phyloP scores from a whole-genome alignment of 805 yeast species.

The Saccharomyces mikatae region DNA sequence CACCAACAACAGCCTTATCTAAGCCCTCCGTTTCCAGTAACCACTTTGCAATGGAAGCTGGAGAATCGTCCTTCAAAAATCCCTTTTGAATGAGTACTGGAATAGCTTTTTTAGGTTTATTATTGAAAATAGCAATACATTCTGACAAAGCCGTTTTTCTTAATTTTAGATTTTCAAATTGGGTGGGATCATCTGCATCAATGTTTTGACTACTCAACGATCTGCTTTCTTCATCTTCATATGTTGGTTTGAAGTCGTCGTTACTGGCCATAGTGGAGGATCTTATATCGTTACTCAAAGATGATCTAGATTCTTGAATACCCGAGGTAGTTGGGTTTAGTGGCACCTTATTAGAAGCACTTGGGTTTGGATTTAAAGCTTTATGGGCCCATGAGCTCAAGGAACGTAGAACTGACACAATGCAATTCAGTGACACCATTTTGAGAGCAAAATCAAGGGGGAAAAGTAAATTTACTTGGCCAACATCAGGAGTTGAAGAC shows the following conservation, averaged over 20 bases:
- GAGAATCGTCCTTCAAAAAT: slow-evolving; percentile 53
- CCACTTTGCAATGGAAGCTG: slow-evolving; percentile 67
- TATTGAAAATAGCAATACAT: slow-evolving; percentile 72
- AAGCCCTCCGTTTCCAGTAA: slow-evolving; percentile 66
- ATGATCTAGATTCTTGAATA: slow-evolving; percentile 7
- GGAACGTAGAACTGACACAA: slow-evolving; percentile 76
- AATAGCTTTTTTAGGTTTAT: slow-evolving; percentile 76
- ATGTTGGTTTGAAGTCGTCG: slow-evolving; percentile 5
- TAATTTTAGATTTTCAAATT: slow-evolving; percentile 77
- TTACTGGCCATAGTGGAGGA: slow-evolving; percentile 6
- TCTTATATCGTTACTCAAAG: slow-evolving; percentile 10
- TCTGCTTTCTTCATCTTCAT: slow-evolving; percentile 13
- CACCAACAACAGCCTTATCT: slow-evolving; percentile 82
- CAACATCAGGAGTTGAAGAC: slow-evolving; percentile 26
- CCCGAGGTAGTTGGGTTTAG: slow-evolving; percentile 9
- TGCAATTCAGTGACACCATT: slow-evolving; percentile 68
- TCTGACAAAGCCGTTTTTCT: slow-evolving; percentile 75
- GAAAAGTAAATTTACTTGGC: slow-evolving; percentile 29
- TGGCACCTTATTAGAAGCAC: slow-evolving; percentile 3
- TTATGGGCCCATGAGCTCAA: slow-evolving; percentile 82
- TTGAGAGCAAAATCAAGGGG: slow-evolving; percentile 82
- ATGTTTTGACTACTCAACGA: slow-evolving; percentile 11
- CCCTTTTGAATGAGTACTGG: slow-evolving; percentile 50
- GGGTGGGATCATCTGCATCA: slow-evolving; percentile 64
- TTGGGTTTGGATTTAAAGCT: slow-evolving; percentile 33